Percentiles rank a stretch among this genome's conserved stretches.
phyloP scores from a whole-genome alignment of 2,329 filamentous ascomycete genomes.

The Fusarium sp. region DNA sequence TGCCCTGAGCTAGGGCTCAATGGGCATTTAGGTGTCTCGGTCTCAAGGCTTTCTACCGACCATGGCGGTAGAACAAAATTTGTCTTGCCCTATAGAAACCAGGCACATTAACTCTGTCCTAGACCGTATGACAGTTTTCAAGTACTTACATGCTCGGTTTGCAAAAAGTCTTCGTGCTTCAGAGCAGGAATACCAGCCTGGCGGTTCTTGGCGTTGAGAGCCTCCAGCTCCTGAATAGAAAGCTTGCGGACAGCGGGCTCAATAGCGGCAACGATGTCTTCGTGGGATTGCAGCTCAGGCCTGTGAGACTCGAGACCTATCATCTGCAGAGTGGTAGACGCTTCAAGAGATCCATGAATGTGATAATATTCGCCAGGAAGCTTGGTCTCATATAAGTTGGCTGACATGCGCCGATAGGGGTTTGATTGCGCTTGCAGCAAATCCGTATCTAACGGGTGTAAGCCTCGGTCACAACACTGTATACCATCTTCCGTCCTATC shows the following conservation, averaged over 20 bases:
- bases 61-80: constrained; percentile 57
- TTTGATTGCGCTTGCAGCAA: constrained; percentile 76
- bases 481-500: not conserved
- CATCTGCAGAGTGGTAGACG: constrained; percentile 75
- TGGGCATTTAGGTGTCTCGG: constrained; percentile 58
- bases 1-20: constrained; percentile 41
- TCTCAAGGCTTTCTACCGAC: constrained; percentile 62
- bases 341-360: constrained; percentile 79
- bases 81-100: constrained; percentile 54
- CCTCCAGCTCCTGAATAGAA: constrained; percentile 66
- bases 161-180: constrained; percentile 68
- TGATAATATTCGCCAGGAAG: constrained; percentile 76
- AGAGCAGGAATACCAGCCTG: constrained; percentile 71
- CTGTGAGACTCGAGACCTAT: constrained; percentile 72
- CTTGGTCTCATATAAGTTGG: constrained; percentile 77
- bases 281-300: constrained; percentile 70
- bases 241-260: constrained; percentile 67
- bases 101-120: not conserved
- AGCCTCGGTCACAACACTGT: not conserved
- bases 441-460: constrained; percentile 70
- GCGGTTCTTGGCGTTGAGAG: constrained; percentile 62
- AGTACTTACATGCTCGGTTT: constrained; percentile 56
- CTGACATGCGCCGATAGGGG: constrained; percentile 76
- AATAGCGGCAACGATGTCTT: constrained; percentile 67
- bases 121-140: no score